phyloP scores from a whole-genome alignment of 2,329 filamentous ascomycete genomes.

The Colletotrichum liaoningense region DNA sequence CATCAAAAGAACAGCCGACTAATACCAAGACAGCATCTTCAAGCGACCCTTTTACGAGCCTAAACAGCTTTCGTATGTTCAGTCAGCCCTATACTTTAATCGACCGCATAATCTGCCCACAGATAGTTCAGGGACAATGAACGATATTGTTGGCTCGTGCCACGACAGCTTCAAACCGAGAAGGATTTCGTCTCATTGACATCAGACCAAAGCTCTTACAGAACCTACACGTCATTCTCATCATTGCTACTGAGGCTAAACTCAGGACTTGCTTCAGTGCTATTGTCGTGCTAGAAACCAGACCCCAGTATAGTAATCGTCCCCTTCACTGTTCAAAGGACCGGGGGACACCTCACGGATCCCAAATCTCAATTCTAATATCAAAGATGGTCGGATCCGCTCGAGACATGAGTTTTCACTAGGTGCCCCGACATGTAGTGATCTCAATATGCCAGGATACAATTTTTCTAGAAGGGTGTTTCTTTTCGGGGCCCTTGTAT shows the following conservation, averaged over 20 bases:
- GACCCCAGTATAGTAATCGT: no score
- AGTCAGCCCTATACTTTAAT: background rate
- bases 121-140: background rate
- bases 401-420: no score
- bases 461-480: no score
- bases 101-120: background rate
- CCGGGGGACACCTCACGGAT: no score
- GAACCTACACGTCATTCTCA: background rate
- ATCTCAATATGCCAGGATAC: no score
- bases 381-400: no score
- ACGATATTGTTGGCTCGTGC: background rate
- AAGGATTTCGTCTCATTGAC: background rate
- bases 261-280: background rate
- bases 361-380: no score
- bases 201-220: background rate
- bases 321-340: no score
- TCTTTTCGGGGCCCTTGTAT: no score
- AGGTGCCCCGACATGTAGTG: no score
- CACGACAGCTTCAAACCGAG: background rate
- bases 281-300: no score
- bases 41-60: background rate
- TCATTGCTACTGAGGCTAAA: background rate
- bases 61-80: background rate
- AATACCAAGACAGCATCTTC: background rate
- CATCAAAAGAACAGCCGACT: background rate